Conservation (phyloP, 2,329 filamentous ascomycete species). For the Exophiala alcalophila region DNA sequence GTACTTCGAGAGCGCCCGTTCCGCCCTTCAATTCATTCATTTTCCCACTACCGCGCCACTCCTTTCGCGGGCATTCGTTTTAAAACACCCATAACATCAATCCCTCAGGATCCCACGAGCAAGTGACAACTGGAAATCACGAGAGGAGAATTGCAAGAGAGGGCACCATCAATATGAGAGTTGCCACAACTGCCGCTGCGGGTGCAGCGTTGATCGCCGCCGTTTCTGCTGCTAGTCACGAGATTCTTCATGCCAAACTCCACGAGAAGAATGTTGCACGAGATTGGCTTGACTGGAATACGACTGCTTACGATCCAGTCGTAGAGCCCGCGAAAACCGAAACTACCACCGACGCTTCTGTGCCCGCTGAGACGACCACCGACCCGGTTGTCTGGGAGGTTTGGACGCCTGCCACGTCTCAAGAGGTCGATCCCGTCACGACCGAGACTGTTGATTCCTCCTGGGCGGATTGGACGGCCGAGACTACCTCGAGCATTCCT, state of each 20-base stretch:
- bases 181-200: slow-evolving; percentile 62
- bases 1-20: slow-evolving; percentile 21
- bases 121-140: too few species aligned
- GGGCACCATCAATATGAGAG: slow-evolving; percentile 64
- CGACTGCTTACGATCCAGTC: slow-evolving; percentile 63
- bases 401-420: slow-evolving; percentile 60
- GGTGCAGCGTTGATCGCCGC: slow-evolving; percentile 51
- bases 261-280: slow-evolving; percentile 31
- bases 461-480: slow-evolving; percentile 55
- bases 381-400: slow-evolving; percentile 62
- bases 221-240: slow-evolving; percentile 57
- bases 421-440: slow-evolving; percentile 37
- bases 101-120: too few species aligned
- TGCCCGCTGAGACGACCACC: slow-evolving; percentile 57
- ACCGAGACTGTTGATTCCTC: slow-evolving; percentile 65
- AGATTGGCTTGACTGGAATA: slow-evolving; percentile 28
- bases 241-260: slow-evolving; percentile 55
- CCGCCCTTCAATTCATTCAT: slow-evolving; percentile 12
- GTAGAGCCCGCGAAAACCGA: slow-evolving; percentile 55
- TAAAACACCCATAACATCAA: slow-evolving; percentile 13
- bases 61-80: slow-evolving; percentile 82
- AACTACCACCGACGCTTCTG: slow-evolving; percentile 53
- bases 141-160: slow-evolving; percentile 32
- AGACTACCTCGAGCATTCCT: slow-evolving; percentile 65
- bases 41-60: slow-evolving; percentile 39